Evolutionary conservation across 495 filamentous ascomycete genomes (phyloP).

Genomic region (Mycothermus thermophilus): DNA sequence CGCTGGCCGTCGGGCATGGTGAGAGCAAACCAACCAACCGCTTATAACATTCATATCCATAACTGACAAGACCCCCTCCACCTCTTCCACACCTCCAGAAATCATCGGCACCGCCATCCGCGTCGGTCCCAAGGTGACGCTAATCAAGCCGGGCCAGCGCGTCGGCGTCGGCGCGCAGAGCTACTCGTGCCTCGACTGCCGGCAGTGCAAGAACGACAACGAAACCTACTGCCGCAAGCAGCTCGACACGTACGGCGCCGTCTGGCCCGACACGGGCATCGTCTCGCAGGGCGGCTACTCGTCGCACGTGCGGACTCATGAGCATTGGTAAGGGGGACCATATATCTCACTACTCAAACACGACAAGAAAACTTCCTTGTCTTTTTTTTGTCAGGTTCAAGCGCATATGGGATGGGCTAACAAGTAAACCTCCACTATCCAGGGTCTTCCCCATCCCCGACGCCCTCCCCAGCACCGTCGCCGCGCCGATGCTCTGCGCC

Average conservation of each 20-base stretch:
- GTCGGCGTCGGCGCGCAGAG: constrained; percentile 46
- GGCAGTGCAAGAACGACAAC: constrained; percentile 45
- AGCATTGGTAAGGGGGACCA: constrained; percentile 31
- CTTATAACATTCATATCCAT: too few relatives aligned
- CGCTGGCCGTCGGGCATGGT: constrained; percentile 41
- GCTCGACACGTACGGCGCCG: constrained; percentile 42
- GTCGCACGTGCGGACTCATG: constrained; percentile 39
- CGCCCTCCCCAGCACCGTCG: constrained; percentile 46
- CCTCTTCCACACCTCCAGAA: too few relatives aligned
- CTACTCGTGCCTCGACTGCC: constrained; percentile 40
- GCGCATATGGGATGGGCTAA: too few relatives aligned
- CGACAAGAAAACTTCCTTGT: background rate
- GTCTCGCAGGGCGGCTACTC: constrained; percentile 42
- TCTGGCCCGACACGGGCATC: constrained; percentile 40
- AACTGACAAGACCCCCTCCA: too few relatives aligned
- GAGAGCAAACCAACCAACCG: too few relatives aligned
- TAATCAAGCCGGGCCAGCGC: constrained; percentile 39
- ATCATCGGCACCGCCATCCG: constrained; percentile 36
- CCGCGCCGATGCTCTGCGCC: constrained; percentile 82
- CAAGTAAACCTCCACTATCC: background rate
- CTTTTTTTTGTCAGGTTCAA: background rate
- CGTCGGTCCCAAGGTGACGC: constrained; percentile 43
- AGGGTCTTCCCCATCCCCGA: constrained; percentile 69
- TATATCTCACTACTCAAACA: too few relatives aligned
- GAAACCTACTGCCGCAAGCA: constrained; percentile 44